Percentiles rank a stretch among this genome's conserved stretches.
Evolutionary conservation across 208 protist genomes (phyloP).

Genomic region (Trypanosoma boissoni): DNA sequence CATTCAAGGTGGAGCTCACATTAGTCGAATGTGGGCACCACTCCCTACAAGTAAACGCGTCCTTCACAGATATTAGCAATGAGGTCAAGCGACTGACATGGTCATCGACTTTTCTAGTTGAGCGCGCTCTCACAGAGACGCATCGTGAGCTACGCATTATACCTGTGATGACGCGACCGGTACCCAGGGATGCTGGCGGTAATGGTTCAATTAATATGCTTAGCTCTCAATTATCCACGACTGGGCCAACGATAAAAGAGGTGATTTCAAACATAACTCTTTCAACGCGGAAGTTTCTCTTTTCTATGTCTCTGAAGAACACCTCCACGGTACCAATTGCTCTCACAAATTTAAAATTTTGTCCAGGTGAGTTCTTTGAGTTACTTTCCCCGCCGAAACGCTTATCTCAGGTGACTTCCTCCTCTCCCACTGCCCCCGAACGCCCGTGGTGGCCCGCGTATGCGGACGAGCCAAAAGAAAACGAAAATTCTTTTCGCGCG

Average conservation of each 20-base stretch:
- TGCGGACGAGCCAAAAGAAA: not conserved
- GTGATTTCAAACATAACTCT: constrained; percentile 21
- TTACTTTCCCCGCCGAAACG: constrained; percentile 7
- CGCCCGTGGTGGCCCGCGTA: constrained; percentile 19
- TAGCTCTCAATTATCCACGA: not conserved
- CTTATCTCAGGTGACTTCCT: not conserved
- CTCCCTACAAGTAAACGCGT: constrained; percentile 45
- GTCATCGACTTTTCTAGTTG: constrained; percentile 43
- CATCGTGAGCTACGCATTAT: constrained; percentile 28
- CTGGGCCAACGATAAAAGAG: not conserved
- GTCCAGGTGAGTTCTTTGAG: constrained; percentile 16
- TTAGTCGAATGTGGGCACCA: constrained; percentile 27
- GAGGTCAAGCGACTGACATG: constrained; percentile 46
- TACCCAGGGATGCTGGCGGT: too few relatives aligned
- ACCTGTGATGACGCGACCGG: not conserved
- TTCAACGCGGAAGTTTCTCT: constrained; percentile 24
- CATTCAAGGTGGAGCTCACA: constrained; percentile 21
- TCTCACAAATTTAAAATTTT: constrained; percentile 34
- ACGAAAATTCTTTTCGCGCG: constrained; percentile 10
- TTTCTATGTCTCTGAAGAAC: constrained; percentile 48
- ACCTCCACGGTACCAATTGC: constrained; percentile 24
- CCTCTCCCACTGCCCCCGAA: not conserved
- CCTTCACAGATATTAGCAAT: constrained; percentile 47
- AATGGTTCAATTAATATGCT: not conserved
- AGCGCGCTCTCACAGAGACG: constrained; percentile 45